A percentile compares a stretch with the other conserved stretches of the same genome.
Conservation (phyloP, 2,329 filamentous ascomycete species). For the Fonsecaea erecta region DNA sequence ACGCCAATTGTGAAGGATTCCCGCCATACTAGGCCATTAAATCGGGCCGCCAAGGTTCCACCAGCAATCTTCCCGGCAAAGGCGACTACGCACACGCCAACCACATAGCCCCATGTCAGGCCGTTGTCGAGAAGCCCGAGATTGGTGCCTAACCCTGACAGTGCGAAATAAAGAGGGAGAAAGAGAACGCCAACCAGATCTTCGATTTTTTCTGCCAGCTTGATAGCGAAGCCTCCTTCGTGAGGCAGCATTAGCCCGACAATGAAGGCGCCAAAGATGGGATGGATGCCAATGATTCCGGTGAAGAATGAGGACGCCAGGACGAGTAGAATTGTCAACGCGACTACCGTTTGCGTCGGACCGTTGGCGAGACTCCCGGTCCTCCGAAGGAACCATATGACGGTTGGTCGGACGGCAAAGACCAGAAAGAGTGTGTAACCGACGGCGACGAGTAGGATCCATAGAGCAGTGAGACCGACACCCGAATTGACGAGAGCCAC, state of each 20-base stretch:
- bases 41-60: conserved; percentile 75
- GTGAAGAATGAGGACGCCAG: conserved; percentile 85
- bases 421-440: conserved; percentile 78
- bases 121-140: conserved; percentile 81
- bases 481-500: conserved; percentile 90
- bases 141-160: conserved; percentile 87
- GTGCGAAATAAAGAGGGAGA: conserved; percentile 87
- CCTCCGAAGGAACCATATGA: conserved; percentile 73
- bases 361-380: conserved; percentile 83
- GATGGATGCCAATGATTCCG: conserved; percentile 86
- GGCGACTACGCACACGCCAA: conserved; percentile 79
- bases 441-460: conserved; percentile 74
- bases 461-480: conserved; percentile 80
- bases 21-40: conserved; percentile 82
- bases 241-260: conserved; percentile 82
- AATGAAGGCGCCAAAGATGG: conserved; percentile 92
- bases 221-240: conserved; percentile 72
- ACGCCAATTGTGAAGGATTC: conserved; percentile 87
- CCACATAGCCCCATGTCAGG: conserved; percentile 85
- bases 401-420: conserved; percentile 72
- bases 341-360: conserved; percentile 82
- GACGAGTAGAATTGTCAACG: conserved; percentile 78
- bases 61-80: conserved; percentile 85
- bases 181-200: conserved; percentile 85
- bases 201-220: conserved; percentile 89